phyloP scores from a whole-genome alignment of 2,329 filamentous ascomycete genomes.

The Aspergillus sp. region DNA sequence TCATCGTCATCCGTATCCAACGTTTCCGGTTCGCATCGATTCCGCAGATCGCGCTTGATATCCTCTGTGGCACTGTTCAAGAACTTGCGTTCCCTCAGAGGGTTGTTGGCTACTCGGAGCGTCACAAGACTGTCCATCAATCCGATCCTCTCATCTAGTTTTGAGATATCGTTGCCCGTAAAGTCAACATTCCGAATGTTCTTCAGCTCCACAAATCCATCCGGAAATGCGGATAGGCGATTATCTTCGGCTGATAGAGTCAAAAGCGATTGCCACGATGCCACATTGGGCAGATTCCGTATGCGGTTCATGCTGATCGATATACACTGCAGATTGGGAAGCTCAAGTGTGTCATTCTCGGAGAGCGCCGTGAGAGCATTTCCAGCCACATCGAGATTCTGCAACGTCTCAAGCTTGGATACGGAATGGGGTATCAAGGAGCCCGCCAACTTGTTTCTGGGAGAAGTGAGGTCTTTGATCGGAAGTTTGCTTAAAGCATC shows the following conservation, averaged over 20 bases:
- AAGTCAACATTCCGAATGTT: slow-evolving; percentile 77
- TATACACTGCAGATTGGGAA: slow-evolving; percentile 73
- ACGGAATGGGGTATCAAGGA: slow-evolving; percentile 66
- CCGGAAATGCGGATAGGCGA: slow-evolving; percentile 70
- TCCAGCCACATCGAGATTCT: slow-evolving; percentile 72
- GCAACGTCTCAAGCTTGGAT: slow-evolving; percentile 61
- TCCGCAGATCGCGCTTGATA: slow-evolving; percentile 70
- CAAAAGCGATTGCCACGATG: slow-evolving; percentile 69
- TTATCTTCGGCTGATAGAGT: slow-evolving; percentile 82
- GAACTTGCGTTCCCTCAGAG: slow-evolving; percentile 83
- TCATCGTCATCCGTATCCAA: slow-evolving; percentile 38
- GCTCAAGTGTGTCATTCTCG: slow-evolving; percentile 50
- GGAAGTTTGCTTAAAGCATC: slow-evolving; percentile 66
- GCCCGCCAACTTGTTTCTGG: slow-evolving; percentile 76
- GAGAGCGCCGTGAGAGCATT: slow-evolving; percentile 66
- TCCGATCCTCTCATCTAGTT: slow-evolving; percentile 73
- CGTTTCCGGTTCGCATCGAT: slow-evolving; percentile 57
- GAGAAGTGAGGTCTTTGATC: slow-evolving; percentile 69
- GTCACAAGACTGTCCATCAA: slow-evolving; percentile 75
- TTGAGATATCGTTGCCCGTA: slow-evolving; percentile 76
- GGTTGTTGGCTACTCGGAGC: slow-evolving; percentile 83
- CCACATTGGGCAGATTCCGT: slow-evolving; percentile 68
- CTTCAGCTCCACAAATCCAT: slow-evolving; percentile 67
- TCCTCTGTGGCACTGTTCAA: slow-evolving; percentile 76
- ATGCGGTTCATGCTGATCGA: slow-evolving; percentile 81